Base-by-base conservation (phyloP, 495 filamentous ascomycete species). In the Antarctomyces pellizariae region DNA sequence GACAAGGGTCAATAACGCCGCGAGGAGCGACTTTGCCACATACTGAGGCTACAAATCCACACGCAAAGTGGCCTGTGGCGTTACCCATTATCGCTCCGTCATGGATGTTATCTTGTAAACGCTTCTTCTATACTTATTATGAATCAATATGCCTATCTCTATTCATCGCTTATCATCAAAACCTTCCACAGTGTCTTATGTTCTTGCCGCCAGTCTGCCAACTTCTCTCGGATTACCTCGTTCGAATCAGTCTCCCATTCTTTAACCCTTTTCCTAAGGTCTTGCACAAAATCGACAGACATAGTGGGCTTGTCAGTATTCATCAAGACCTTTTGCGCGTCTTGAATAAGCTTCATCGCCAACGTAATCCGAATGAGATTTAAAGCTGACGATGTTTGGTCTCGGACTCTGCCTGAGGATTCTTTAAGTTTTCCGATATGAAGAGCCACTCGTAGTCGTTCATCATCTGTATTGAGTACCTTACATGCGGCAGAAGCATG, bases 261-360 rank as follows among this genome's bases (percentile, higher is more conserved):
- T 18, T 18, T 11, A 18, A 32, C 3, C 14, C 4, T 26, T 0
- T 18, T 17, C 16, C 11, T 32, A 12, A 25, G 13, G 10, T 3
- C n/a, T 17, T 25, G 22, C 7, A 17, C 5, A 25, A 25, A 15
- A 32, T n/a, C 6, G 3, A 13, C 14, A 12, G 3, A 5, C 29
- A 25, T 5, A 15, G 13, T 14, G 13, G 13, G 22, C 12, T 25
- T 32, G 7, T 13, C 23, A 25, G 6, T 25, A 22, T 32, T 26
- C 7, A 32, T 26, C 7, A 32, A 11, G n/a, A 13, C 4, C 7
- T 18, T 14, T 24, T n/a, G 22, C 10, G 13, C 29, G 13, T 32
- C 14, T 17, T 32, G 22, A 14, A 32, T 18, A 11, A 32, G 22
- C 9, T 32, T 25, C 29, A 32, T 32, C 9, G 29, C 29, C 11